A percentile compares a stretch with the other conserved stretches of the same genome.
These are phyloP conservation scores for Striga hermonthica DNA, from an alignment of 305 asterid genomes.

Conservation along the genomic window DNA sequence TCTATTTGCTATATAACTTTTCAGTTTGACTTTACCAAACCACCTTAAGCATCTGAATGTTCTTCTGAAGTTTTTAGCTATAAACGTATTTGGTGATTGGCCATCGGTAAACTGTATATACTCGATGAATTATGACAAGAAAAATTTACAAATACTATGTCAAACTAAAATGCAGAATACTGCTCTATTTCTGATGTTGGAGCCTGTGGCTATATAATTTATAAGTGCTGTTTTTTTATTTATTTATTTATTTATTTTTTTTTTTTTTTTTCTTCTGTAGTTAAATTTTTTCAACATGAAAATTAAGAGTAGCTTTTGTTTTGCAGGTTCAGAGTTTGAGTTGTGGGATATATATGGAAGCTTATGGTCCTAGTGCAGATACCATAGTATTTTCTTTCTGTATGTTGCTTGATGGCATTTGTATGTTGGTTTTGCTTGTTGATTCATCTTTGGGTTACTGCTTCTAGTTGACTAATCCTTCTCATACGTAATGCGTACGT, in stretches of 20 bases:
- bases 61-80: not conserved
- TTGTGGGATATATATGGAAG: constrained; percentile 25
- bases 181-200: not conserved
- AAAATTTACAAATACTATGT: not conserved
- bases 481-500: constrained; percentile 15
- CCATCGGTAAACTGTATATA: not conserved
- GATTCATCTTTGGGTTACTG: constrained; percentile 26
- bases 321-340: constrained; percentile 33
- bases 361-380: constrained; percentile 10
- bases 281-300: not conserved
- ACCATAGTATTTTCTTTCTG: constrained; percentile 20
- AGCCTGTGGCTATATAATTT: not conserved
- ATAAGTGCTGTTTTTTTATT: too few species aligned
- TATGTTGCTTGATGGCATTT: constrained; percentile 8
- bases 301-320: constrained; percentile 11
- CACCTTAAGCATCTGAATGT: not conserved
- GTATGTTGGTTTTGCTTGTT: constrained; percentile 24
- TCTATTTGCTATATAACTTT: too few species aligned
- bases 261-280: too few species aligned
- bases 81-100: not conserved
- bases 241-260: too few species aligned
- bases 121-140: not conserved
- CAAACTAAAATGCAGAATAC: not conserved
- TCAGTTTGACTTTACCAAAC: too few species aligned
- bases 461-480: constrained; percentile 25